These are phyloP conservation scores for Penicillium nordicum DNA, from an alignment of 2,329 filamentous ascomycete genomes.

Conservation along the genomic window DNA sequence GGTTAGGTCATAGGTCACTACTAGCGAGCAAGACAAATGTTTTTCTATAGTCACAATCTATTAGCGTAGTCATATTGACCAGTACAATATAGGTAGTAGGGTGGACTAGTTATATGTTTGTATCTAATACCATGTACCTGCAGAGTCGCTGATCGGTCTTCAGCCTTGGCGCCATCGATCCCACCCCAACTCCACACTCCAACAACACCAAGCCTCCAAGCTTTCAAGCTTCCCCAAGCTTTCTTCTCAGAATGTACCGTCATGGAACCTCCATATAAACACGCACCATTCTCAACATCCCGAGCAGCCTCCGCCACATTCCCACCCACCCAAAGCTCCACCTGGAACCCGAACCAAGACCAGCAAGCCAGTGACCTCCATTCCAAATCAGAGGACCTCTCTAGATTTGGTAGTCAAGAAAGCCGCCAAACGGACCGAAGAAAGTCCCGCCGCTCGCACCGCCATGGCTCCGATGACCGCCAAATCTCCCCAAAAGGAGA, in stretches of 20 bases:
- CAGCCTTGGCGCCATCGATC: conserved; percentile 7
- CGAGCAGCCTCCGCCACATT: conserved; percentile 20
- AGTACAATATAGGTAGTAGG: not conserved
- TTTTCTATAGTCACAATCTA: conserved; percentile 3
- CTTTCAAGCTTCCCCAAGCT: not conserved
- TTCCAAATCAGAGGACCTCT: not conserved
- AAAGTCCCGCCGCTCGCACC: not conserved
- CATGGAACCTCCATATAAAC: conserved; percentile 18
- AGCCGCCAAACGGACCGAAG: not conserved
- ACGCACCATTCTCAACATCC: conserved; percentile 14
- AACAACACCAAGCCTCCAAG: not conserved
- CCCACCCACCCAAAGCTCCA: conserved; percentile 5
- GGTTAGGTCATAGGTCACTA: conserved; percentile 11
- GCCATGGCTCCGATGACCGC: not conserved
- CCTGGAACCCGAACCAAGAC: not conserved
- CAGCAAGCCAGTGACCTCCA: not conserved
- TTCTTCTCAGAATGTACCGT: conserved; percentile 4
- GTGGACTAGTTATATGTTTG: not conserved
- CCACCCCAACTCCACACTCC: conserved; percentile 4
- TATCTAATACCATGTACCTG: not conserved
- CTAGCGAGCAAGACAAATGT: conserved; percentile 8
- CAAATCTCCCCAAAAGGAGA: conserved; percentile 4
- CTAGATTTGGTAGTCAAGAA: not conserved
- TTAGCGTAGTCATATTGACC: not conserved
- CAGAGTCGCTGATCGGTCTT: not conserved